These are phyloP conservation scores for Cutaneotrichosporon sp. DNA, from an alignment of 1,284 basidiomycete genomes.

Conservation along the genomic window DNA sequence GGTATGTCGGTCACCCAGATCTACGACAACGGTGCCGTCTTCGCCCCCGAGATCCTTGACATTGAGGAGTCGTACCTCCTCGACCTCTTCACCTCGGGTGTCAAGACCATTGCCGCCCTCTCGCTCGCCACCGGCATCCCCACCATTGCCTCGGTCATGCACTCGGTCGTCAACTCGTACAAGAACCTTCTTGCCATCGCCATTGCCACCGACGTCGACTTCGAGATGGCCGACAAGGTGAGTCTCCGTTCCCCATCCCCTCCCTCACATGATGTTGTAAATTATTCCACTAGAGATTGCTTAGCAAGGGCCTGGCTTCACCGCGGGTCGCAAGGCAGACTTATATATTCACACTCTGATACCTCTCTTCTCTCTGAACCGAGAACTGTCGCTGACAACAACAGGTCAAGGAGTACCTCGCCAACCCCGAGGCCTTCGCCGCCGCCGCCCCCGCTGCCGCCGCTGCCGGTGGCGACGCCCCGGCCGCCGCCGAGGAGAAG, in stretches of 20 bases:
- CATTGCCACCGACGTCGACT: conserved; percentile 90
- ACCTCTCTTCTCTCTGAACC: background rate
- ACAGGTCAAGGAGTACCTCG: conserved; percentile 92
- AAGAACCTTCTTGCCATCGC: conserved; percentile 95
- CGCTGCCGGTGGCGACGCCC: conserved; percentile 60
- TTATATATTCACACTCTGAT: conserved; percentile 46
- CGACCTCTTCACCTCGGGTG: conserved; percentile 84
- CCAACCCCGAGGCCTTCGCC: conserved; percentile 95
- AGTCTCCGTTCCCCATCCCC: conserved; percentile 36
- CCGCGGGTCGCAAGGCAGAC: conserved; percentile 37
- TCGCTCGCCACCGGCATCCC: conserved; percentile 96
- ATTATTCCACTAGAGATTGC: conserved; percentile 54
- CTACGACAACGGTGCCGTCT: conserved; percentile 87
- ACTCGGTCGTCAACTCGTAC: conserved; percentile 98
- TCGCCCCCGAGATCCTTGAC: conserved; percentile 89
- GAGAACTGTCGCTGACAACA: conserved; percentile 17
- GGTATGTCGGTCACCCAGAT: conserved; percentile 96
- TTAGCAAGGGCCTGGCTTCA: conserved; percentile 56
- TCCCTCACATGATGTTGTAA: conserved; percentile 31
- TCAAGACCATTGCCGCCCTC: conserved; percentile 95
- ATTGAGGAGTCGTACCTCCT: conserved; percentile 88
- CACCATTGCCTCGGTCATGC: conserved; percentile 87
- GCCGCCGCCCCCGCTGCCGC: conserved; percentile 69
- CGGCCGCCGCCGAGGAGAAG: conserved; percentile 58
- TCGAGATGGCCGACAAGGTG: conserved; percentile 92